Conservation (phyloP, 208 protist genomes). For the Acanthamoeba royreba region DNA sequence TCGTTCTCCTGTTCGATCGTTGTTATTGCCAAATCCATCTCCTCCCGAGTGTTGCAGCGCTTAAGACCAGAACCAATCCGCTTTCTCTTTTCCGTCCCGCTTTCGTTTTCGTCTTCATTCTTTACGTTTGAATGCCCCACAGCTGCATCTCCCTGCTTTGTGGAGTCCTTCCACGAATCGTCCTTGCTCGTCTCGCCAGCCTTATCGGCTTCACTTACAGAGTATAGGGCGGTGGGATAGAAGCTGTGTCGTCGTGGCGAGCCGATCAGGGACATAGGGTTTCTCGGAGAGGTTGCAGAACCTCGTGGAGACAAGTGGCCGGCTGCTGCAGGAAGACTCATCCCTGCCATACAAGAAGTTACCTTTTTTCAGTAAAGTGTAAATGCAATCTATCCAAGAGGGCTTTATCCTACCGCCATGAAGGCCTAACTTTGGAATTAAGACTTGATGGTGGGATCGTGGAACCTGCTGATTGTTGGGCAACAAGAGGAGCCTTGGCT, state of each 20-base stretch:
- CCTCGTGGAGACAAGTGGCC: too few species aligned
- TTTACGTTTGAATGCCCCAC: too few species aligned
- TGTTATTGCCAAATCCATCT: background rate
- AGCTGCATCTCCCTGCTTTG: too few species aligned
- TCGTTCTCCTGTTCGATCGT: background rate
- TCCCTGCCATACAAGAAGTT: too few species aligned
- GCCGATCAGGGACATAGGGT: background rate
- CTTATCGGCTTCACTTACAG: background rate
- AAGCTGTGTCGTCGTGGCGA: background rate
- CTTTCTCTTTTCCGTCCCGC: background rate
- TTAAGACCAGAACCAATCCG: background rate
- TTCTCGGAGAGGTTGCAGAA: background rate
- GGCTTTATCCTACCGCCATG: too few species aligned
- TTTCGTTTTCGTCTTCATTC: too few species aligned
- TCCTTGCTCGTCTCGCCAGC: background rate
- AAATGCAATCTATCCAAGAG: too few species aligned
- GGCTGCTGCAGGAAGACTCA: too few species aligned
- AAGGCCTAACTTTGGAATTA: background rate
- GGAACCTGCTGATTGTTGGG: background rate
- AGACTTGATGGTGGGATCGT: background rate
- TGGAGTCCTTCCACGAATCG: background rate
- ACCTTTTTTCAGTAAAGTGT: too few species aligned
- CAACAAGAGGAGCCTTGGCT: background rate
- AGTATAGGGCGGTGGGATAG: background rate
- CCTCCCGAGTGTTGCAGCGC: background rate